Evolutionary conservation across 2,329 filamentous ascomycete genomes (phyloP), one percentile per base, ranked within the genome.

Genomic region (Ophiostoma angusticollis): DNA sequence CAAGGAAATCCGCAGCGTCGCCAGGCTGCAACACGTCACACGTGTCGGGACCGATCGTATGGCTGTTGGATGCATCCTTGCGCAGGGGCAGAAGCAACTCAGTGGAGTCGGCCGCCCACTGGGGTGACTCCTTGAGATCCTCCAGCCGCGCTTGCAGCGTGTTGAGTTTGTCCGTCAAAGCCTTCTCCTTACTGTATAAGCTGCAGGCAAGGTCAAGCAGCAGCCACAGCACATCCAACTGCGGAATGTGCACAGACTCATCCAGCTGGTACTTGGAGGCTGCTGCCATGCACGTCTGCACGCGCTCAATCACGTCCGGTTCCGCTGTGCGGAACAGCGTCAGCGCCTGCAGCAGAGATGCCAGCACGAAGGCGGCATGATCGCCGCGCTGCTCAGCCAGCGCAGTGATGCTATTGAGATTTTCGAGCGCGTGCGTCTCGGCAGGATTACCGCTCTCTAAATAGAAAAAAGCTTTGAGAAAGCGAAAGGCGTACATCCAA

Each of bases 401-500:
- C 6, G 56, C 58, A 3, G 69, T 62, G 21, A 86, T 74, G 19
- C 68, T 67, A 37, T 72, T 70, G n/a, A 87, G 62, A 47, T 84
- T 80, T 16, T 84, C 78, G 3, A 85, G 58, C 0, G 78, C 68
- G 34, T 74, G 65, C 2, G 67, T 64, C 42, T 87, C 83, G 11
- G 72, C 67, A 9, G 70, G 65, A 31, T 63, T 72, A 5, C 70
- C 65, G 33, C 68, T 65, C 48, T 82, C 71, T 35, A 84, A 60
- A 43, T 80, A 73, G 32, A 86, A 70, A 0, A 79, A 74, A 0
- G 79, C 74, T 47, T 83, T 81, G 12, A 87, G 59, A 32, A 89
- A 75, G 7, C 81, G 75, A 50, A 87, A 81, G 0, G 78, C 79
- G 53, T 87, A 89, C 13, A 79, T 68, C 83, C 83, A 89, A 35